phyloP scores from a whole-genome alignment of 148 eudicot genomes.

The Gaultheria prostrata region DNA sequence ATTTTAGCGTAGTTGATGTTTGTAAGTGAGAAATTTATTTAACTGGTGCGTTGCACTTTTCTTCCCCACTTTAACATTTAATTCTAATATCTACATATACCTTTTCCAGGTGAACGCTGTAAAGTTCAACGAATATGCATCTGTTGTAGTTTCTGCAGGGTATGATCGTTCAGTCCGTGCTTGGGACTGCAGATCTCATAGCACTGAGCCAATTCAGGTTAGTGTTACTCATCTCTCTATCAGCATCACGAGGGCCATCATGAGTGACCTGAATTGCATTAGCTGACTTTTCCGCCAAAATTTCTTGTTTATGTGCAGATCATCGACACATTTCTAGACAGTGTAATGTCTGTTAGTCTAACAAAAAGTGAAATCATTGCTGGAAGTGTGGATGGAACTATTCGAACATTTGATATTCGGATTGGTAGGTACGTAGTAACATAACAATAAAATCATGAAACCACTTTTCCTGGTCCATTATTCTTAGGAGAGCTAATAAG shows the following conservation, averaged over 20 bases:
- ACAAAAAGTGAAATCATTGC: slow-evolving; percentile 87
- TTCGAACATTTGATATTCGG: slow-evolving; percentile 93
- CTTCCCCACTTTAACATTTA: not conserved
- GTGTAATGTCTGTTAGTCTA: slow-evolving; percentile 91
- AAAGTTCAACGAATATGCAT: slow-evolving; percentile 80
- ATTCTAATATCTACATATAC: not conserved
- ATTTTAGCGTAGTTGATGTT: no score
- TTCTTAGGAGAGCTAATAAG: not conserved
- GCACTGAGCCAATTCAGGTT: slow-evolving; percentile 96
- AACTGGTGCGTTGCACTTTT: not conserved
- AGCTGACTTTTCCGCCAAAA: slow-evolving; percentile 12
- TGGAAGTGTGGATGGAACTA: slow-evolving; percentile 98
- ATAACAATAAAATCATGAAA: not conserved
- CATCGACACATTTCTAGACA: slow-evolving; percentile 78
- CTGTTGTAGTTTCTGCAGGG: slow-evolving; percentile 91
- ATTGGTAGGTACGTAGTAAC: slow-evolving; percentile 75
- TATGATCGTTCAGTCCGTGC: slow-evolving; percentile 87
- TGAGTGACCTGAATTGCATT: not conserved
- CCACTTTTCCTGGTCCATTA: not conserved
- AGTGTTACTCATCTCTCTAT: slow-evolving; percentile 30
- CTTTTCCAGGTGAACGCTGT: slow-evolving; percentile 81
- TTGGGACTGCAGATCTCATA: slow-evolving; percentile 96
- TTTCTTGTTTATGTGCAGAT: slow-evolving; percentile 50
- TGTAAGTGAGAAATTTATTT: not conserved
- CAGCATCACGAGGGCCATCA: not conserved